These are phyloP conservation scores for Trypanosoma avium DNA, from an alignment of 208 protist genomes.

Conservation along the genomic window DNA sequence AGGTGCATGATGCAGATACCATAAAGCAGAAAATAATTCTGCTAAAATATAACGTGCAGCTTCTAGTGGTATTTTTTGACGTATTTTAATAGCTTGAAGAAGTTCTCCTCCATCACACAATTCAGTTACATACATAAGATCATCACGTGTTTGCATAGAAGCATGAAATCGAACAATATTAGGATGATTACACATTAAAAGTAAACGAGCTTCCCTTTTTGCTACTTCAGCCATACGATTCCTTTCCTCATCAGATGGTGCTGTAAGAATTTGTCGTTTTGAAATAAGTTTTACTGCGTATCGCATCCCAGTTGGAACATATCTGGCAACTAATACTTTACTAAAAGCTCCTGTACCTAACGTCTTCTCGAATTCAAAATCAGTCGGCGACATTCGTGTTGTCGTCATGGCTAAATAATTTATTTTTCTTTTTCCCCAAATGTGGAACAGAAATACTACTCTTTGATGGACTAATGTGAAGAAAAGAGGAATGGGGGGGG, in stretches of 20 bases:
- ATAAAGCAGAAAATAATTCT: constrained; percentile 94
- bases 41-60: constrained; percentile 83
- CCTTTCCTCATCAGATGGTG: constrained; percentile 81
- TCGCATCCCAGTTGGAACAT: constrained; percentile 55
- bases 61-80: constrained; percentile 75
- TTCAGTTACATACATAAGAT: constrained; percentile 87
- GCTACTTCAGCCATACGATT: constrained; percentile 85
- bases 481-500: too few relatives aligned
- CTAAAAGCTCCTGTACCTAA: constrained; percentile 87
- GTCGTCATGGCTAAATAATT: constrained; percentile 10
- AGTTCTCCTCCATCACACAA: constrained; percentile 87
- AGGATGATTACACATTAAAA: constrained; percentile 87
- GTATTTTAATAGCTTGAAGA: constrained; percentile 56
- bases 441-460: too few relatives aligned
- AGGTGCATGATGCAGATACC: constrained; percentile 93
- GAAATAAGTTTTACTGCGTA: constrained; percentile 89
- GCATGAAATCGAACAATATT: constrained; percentile 86
- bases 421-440: too few relatives aligned
- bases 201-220: constrained; percentile 78
- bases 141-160: constrained; percentile 80
- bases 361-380: constrained; percentile 75
- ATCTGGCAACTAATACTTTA: constrained; percentile 78
- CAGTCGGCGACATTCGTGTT: constrained; percentile 50
- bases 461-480: too few relatives aligned
- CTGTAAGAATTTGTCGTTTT: constrained; percentile 81